A percentile compares a stretch with the other conserved stretches of the same genome.
Evolutionary conservation across 129 eudicot species (phyloP).

Genomic region (Ambrosia artemisiifolia): DNA sequence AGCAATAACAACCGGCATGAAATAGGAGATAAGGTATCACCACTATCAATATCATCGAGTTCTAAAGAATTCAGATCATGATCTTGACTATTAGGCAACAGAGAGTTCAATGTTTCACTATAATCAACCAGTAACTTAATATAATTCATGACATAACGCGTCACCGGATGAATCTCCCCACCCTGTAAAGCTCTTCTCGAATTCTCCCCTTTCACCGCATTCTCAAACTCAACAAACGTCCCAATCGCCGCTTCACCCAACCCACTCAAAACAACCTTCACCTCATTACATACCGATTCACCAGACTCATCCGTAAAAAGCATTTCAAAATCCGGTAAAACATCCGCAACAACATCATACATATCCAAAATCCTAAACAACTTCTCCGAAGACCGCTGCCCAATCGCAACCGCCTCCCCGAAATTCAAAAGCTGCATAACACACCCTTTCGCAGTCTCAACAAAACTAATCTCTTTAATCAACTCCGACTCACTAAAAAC

Average conservation of each 20-base stretch:
- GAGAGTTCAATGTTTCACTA: slow-evolving; percentile 56
- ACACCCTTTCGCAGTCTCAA: slow-evolving; percentile 82
- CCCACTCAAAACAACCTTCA: slow-evolving; percentile 63
- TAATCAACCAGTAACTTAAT: slow-evolving; percentile 80
- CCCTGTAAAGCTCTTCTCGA: slow-evolving; percentile 58
- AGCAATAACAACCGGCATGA: slow-evolving; percentile 53
- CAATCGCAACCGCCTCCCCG: slow-evolving; percentile 89
- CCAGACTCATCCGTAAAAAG: slow-evolving; percentile 73
- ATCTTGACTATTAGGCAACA: slow-evolving; percentile 38
- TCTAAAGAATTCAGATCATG: slow-evolving; percentile 20
- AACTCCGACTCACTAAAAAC: slow-evolving; percentile 62
- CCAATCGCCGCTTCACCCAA: slow-evolving; percentile 85
- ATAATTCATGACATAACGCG: slow-evolving; percentile 92
- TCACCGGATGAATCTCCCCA: slow-evolving; percentile 83
- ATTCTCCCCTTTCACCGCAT: slow-evolving; percentile 74
- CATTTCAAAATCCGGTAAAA: slow-evolving; percentile 54
- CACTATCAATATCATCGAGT: slow-evolving; percentile 33
- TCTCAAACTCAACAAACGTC: slow-evolving; percentile 86
- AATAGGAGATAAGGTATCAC: slow-evolving; percentile 52
- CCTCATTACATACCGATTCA: slow-evolving; percentile 74
- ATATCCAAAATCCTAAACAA: slow-evolving; percentile 80
- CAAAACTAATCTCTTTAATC: slow-evolving; percentile 72
- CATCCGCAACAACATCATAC: slow-evolving; percentile 70
- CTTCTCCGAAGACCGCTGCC: slow-evolving; percentile 78
- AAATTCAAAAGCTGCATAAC: slow-evolving; percentile 96